Evolutionary conservation across 306 rosid species (phyloP).

Genomic region (Lathyrus aphaca): DNA sequence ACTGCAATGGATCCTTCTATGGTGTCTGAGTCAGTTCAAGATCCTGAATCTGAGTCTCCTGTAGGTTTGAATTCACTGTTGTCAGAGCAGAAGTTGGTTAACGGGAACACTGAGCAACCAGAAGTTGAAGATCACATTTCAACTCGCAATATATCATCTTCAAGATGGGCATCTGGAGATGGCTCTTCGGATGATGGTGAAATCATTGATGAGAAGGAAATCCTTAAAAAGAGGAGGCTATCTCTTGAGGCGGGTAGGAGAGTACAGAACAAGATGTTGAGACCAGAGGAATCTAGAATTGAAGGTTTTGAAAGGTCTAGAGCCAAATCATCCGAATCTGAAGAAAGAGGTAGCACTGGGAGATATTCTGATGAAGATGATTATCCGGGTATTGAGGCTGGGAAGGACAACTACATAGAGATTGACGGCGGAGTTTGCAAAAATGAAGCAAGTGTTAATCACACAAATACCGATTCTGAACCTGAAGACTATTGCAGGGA

Average conservation of each 20-base stretch:
- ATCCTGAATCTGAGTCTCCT: constrained; percentile 29
- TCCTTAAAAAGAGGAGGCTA: constrained; percentile 59
- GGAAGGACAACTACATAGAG: constrained; percentile 67
- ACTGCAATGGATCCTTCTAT: constrained; percentile 34
- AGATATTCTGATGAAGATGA: constrained; percentile 67
- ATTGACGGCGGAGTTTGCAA: constrained; percentile 54
- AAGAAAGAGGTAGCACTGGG: constrained; percentile 53
- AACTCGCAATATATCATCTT: constrained; percentile 78
- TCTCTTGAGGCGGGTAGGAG: constrained; percentile 46
- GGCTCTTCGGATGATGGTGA: constrained; percentile 82
- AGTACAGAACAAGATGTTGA: constrained; percentile 55
- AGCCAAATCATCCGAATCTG: constrained; percentile 73
- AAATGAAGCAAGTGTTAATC: constrained; percentile 54
- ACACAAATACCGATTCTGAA: constrained; percentile 63
- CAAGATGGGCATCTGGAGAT: constrained; percentile 94
- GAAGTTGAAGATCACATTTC: constrained; percentile 76
- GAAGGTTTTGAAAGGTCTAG: constrained; percentile 64
- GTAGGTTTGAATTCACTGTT: constrained; percentile 42
- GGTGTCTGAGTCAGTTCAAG: background rate
- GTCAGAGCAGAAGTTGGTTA: constrained; percentile 44
- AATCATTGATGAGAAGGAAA: constrained; percentile 59
- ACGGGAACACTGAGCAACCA: constrained; percentile 50
- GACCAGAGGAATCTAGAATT: constrained; percentile 66
- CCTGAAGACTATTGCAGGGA: constrained; percentile 55
- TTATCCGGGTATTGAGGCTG: constrained; percentile 53